phyloP scores from a whole-genome alignment of 331 rosid genomes.

The Malus hybrid region DNA sequence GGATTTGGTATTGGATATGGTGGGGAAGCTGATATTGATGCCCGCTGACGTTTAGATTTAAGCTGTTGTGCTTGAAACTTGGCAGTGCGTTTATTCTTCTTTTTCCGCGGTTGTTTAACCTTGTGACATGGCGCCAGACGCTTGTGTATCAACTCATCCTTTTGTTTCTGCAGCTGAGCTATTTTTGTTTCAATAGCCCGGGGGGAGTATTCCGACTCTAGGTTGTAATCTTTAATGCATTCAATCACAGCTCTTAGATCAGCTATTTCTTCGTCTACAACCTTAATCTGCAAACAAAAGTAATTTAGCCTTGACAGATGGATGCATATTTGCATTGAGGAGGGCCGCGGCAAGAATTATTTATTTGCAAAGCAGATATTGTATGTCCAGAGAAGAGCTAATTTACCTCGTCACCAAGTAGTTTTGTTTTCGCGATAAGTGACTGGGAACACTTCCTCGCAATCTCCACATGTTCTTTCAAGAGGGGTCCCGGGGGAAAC shows the following conservation, averaged over 20 bases:
- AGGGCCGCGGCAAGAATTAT: not conserved
- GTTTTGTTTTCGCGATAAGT: slow-evolving; percentile 7
- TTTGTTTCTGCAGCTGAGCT: slow-evolving; percentile 12
- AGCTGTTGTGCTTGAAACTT: not conserved
- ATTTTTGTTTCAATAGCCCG: slow-evolving; percentile 14
- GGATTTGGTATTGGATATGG: not conserved
- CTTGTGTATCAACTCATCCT: not conserved
- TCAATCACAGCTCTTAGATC: slow-evolving; percentile 14
- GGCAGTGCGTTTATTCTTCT: slow-evolving; percentile 4
- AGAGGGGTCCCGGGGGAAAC: slow-evolving; percentile 33
- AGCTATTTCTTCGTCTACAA: slow-evolving; percentile 20
- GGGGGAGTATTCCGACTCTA: slow-evolving; percentile 21
- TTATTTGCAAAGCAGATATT: not conserved
- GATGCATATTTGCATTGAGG: not conserved
- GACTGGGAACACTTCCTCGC: not conserved
- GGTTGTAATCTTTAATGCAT: slow-evolving; percentile 31
- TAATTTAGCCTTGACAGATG: not conserved
- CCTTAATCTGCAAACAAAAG: slow-evolving; percentile 26
- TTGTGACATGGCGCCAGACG: not conserved
- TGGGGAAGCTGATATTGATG: not conserved
- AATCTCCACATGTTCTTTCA: slow-evolving; percentile 18
- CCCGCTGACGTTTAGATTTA: slow-evolving; percentile 25
- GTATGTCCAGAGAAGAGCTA: not conserved
- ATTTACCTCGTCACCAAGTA: slow-evolving; percentile 28
- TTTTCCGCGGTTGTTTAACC: not conserved